Conservation (phyloP, 345 rosid genomes). For the Citrus glauca region DNA sequence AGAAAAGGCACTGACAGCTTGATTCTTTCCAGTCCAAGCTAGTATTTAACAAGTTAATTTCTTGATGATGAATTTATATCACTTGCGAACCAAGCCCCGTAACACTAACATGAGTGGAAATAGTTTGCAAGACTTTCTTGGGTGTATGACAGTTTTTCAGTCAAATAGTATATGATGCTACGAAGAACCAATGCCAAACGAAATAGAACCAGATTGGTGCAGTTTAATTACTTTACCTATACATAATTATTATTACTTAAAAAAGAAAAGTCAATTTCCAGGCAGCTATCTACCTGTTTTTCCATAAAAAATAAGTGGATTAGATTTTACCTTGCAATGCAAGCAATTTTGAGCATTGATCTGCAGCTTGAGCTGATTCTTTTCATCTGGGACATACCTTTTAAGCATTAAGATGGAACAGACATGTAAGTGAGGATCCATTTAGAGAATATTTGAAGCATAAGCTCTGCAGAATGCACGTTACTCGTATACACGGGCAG, state of each 20-base stretch:
- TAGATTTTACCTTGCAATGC: constrained; percentile 76
- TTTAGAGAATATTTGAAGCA: constrained; percentile 5
- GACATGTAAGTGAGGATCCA: neutral
- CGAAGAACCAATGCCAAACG: neutral
- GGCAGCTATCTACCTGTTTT: neutral
- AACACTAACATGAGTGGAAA: neutral
- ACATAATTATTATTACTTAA: neutral
- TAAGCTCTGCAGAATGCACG: constrained; percentile 4
- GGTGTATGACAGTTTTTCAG: neutral
- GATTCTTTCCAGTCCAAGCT: neutral
- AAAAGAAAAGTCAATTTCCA: neutral
- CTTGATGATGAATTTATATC: no score
- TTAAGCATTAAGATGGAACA: constrained; percentile 11
- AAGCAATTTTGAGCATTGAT: constrained; percentile 93
- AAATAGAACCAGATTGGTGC: neutral
- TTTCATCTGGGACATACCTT: constrained; percentile 77
- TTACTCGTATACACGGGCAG: constrained; percentile 98
- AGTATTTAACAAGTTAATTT: neutral
- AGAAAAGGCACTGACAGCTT: no score
- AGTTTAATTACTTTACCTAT: neutral
- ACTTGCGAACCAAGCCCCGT: no score
- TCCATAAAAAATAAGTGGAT: no score
- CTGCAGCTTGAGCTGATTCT: constrained; percentile 66
- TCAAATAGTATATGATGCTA: neutral
- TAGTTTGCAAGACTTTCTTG: neutral